Conservation (phyloP, 805 yeast species). For the Metschnikowia colocasiae region DNA sequence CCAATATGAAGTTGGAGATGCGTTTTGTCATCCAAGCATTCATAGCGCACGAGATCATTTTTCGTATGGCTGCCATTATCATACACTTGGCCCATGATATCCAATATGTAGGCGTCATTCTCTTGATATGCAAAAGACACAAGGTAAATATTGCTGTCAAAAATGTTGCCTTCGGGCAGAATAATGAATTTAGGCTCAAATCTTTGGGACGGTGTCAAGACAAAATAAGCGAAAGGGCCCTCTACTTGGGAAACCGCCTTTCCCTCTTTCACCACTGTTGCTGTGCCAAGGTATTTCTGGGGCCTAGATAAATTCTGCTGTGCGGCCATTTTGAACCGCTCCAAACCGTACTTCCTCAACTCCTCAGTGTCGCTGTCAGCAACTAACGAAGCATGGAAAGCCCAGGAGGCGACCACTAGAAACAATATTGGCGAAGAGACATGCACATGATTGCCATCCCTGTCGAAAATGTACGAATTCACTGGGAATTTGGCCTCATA, state of each 20-base stretch:
- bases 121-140: constrained; percentile 42
- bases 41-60: constrained; percentile 48
- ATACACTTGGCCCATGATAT: constrained; percentile 57
- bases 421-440: constrained; percentile 29
- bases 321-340: constrained; percentile 72
- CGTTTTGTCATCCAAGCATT: constrained; percentile 25
- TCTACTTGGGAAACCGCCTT: constrained; percentile 7
- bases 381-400: constrained; percentile 79
- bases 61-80: constrained; percentile 51
- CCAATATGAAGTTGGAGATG: constrained; percentile 18
- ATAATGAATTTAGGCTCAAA: constrained; percentile 62
- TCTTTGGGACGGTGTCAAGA: constrained; percentile 50
- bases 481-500: constrained; percentile 44
- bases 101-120: constrained; percentile 37
- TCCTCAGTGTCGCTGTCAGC: constrained; percentile 74
- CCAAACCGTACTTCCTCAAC: constrained; percentile 57
- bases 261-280: constrained; percentile 16
- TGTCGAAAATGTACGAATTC: constrained; percentile 22
- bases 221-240: constrained; percentile 53
- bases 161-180: constrained; percentile 55
- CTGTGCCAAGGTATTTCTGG: constrained; percentile 50
- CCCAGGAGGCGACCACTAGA: constrained; percentile 76
- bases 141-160: constrained; percentile 41
- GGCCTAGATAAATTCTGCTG: constrained; percentile 43
- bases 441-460: constrained; percentile 17